Conservation (phyloP, 345 rosid genomes). For the Populus alba region DNA sequence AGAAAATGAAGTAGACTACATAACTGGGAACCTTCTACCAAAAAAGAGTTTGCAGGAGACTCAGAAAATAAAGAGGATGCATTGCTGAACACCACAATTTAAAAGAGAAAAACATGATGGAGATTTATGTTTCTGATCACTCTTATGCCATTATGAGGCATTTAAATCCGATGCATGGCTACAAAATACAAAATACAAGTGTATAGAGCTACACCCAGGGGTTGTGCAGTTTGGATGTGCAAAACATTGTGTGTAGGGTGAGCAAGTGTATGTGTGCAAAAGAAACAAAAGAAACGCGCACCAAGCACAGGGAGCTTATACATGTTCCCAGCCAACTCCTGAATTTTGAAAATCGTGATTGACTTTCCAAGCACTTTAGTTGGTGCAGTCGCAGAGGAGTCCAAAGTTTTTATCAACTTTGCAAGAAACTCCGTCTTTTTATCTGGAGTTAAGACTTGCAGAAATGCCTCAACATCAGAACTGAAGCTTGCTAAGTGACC, state of each 20-base stretch:
- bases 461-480: conserved; percentile 68
- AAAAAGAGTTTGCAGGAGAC: neutral
- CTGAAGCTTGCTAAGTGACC: conserved; percentile 91
- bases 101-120: neutral
- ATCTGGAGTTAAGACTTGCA: conserved; percentile 62
- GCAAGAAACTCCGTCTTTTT: conserved; percentile 54
- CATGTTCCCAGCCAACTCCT: conserved; percentile 60
- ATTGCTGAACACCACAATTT: neutral
- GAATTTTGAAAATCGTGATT: conserved; percentile 59
- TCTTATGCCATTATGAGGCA: neutral
- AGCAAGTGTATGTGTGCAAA: neutral
- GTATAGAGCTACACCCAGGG: no score
- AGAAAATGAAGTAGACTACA: neutral
- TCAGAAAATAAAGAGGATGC: neutral
- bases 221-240: neutral
- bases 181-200: neutral
- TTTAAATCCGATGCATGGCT: neutral
- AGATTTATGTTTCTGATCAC: neutral
- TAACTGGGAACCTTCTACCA: neutral
- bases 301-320: conserved; percentile 52
- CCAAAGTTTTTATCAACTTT: conserved; percentile 44
- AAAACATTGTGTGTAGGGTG: neutral
- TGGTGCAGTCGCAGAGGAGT: conserved; percentile 36
- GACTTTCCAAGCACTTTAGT: conserved; percentile 73
- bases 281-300: conserved; percentile 37